A percentile compares a stretch with the other conserved stretches of the same genome.
These are phyloP conservation scores for Prunus mume DNA, from an alignment of 306 rosid genomes.

Conservation along the genomic window DNA sequence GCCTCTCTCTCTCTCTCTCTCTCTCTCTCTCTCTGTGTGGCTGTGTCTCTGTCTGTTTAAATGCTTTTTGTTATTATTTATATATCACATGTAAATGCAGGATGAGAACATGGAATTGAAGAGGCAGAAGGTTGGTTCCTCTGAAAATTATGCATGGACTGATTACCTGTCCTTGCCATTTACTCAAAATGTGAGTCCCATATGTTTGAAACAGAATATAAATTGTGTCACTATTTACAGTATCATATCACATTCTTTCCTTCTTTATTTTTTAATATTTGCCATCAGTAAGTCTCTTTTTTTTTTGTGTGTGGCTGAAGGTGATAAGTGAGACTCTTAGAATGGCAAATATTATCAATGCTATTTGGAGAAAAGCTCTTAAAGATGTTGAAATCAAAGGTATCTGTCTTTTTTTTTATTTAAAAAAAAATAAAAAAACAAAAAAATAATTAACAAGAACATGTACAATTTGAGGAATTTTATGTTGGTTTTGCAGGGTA, in stretches of 20 bases:
- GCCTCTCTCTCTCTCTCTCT: too few relatives aligned
- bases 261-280: background rate
- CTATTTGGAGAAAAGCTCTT: constrained; percentile 83
- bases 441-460: too few relatives aligned
- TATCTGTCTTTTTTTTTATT: background rate
- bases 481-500: constrained; percentile 45
- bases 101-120: constrained; percentile 88
- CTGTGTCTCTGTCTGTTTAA: background rate
- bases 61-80: constrained; percentile 8
- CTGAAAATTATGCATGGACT: constrained; percentile 55
- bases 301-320: constrained; percentile 21
- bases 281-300: background rate
- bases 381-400: constrained; percentile 81
- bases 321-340: constrained; percentile 92
- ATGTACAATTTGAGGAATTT: background rate
- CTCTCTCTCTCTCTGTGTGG: too few relatives aligned
- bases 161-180: constrained; percentile 82
- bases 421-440: background rate
- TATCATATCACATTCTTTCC: background rate
- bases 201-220: background rate
- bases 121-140: constrained; percentile 42
- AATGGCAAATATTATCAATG: constrained; percentile 90
- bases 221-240: background rate
- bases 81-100: constrained; percentile 27
- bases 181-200: constrained; percentile 76